Conservation (phyloP, 371 early-diverging fungal species). For the Rhizopus sp. region DNA sequence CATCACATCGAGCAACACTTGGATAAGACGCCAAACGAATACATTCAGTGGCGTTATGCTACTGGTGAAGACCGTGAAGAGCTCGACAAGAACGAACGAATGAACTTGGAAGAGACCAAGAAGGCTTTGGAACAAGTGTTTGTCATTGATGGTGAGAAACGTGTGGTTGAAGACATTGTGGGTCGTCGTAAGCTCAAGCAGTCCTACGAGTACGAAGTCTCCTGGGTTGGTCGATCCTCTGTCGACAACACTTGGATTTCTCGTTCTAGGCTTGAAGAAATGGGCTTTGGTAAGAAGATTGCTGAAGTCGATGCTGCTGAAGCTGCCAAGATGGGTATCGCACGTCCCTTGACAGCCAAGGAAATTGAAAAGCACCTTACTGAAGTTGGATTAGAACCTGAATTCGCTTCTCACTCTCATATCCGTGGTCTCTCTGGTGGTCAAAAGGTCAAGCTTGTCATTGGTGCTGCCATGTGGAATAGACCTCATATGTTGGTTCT, state of each 20-base stretch:
- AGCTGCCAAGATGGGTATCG: conserved; percentile 67
- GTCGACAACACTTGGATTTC: conserved; percentile 75
- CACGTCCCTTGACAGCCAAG: conserved; percentile 64
- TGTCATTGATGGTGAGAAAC: conserved; percentile 67
- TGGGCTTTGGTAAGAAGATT: conserved; percentile 71
- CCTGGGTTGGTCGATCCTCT: conserved; percentile 61
- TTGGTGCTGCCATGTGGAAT: conserved; percentile 86
- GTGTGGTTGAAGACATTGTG: conserved; percentile 58
- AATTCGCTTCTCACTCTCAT: conserved; percentile 80
- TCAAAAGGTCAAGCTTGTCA: conserved; percentile 90
- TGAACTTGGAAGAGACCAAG: conserved; percentile 65
- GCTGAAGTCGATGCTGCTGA: conserved; percentile 67
- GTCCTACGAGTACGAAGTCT: conserved; percentile 69
- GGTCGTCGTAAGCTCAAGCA: conserved; percentile 74
- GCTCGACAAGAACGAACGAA: conserved; percentile 64
- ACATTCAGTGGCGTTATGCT: conserved; percentile 86
- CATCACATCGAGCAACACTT: conserved; percentile 84
- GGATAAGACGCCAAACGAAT: conserved; percentile 80
- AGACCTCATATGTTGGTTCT: conserved; percentile 86
- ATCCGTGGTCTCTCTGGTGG: conserved; percentile 90
- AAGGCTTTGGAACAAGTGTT: conserved; percentile 64
- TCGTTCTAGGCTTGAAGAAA: conserved; percentile 67
- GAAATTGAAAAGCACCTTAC: conserved; percentile 73
- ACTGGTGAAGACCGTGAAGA: conserved; percentile 83
- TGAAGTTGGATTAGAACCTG: conserved; percentile 71